These are phyloP conservation scores for Salix brachista DNA, from an alignment of 345 rosid genomes.

Conservation along the genomic window DNA sequence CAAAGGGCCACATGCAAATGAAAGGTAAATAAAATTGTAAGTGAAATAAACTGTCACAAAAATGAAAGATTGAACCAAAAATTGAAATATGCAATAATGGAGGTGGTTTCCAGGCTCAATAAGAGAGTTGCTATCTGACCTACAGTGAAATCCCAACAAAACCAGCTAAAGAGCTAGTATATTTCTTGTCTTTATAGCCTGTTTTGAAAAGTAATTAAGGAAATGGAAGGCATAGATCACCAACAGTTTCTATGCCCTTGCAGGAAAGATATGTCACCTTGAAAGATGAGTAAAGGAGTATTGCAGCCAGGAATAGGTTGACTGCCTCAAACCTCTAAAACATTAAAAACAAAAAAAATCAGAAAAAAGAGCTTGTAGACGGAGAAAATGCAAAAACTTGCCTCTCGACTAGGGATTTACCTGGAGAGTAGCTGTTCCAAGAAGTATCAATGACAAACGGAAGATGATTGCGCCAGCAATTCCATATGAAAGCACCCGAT, in stretches of 20 bases:
- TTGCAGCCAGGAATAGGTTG: conserved; percentile 70
- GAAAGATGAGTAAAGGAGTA: conserved; percentile 78
- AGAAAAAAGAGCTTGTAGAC: conserved; percentile 2
- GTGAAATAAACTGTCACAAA: background rate
- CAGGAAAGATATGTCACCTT: conserved; percentile 50
- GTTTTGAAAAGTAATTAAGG: background rate
- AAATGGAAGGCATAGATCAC: background rate
- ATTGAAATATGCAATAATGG: background rate
- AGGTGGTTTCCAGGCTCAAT: conserved; percentile 8
- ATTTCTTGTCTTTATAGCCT: background rate
- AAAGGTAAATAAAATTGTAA: background rate
- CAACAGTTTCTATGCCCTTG: conserved; percentile 1
- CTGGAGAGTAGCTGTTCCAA: conserved; percentile 93
- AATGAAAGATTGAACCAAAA: background rate
- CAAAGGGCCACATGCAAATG: background rate
- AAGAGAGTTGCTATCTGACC: background rate
- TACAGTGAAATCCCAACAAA: background rate
- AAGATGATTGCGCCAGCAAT: conserved; percentile 86
- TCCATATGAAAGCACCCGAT: conserved; percentile 82
- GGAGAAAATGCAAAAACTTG: background rate
- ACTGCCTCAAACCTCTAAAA: conserved; percentile 80
- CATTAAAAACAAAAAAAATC: conserved; percentile 7
- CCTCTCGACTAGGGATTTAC: conserved; percentile 28
- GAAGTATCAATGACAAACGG: conserved; percentile 65
- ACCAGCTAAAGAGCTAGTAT: background rate